These are phyloP conservation scores for Puccinia sorghi DNA, from an alignment of 1,284 basidiomycete genomes.

Conservation along the genomic window DNA sequence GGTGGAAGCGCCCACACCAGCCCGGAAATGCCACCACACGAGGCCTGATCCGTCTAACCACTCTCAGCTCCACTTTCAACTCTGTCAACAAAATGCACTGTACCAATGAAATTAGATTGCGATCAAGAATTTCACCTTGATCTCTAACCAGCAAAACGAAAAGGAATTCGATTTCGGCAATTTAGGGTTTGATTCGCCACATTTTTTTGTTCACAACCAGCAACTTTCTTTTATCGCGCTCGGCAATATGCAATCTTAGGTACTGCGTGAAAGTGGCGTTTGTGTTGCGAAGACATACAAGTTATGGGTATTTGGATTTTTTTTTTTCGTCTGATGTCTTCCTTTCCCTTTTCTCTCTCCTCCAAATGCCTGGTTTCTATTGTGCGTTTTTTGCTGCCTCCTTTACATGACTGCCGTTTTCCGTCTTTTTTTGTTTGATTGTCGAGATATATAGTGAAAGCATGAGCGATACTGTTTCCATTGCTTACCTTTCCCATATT, in stretches of 20 bases:
- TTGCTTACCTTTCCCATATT: background rate
- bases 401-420: slow-evolving; percentile 18
- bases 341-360: slow-evolving; percentile 5
- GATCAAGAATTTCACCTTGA: slow-evolving; percentile 2
- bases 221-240: slow-evolving; percentile 29
- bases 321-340: background rate
- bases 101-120: slow-evolving; percentile 16
- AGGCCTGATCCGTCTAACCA: slow-evolving; percentile 16
- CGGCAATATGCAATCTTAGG: background rate
- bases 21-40: slow-evolving; percentile 36
- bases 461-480: background rate
- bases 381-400: slow-evolving; percentile 28
- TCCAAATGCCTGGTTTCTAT: slow-evolving; percentile 19
- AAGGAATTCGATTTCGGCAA: slow-evolving; percentile 43
- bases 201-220: slow-evolving; percentile 21
- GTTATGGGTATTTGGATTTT: slow-evolving; percentile 25
- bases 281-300: slow-evolving; percentile 35
- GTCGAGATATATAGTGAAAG: slow-evolving; percentile 10
- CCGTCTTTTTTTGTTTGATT: background rate
- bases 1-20: slow-evolving; percentile 43
- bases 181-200: slow-evolving; percentile 38
- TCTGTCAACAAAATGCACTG: slow-evolving; percentile 26
- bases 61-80: background rate
- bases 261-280: slow-evolving; percentile 30
- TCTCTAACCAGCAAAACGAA: background rate